Conservation (phyloP, 192 early-diverging fungal species). For the Linderina pennispora region DNA sequence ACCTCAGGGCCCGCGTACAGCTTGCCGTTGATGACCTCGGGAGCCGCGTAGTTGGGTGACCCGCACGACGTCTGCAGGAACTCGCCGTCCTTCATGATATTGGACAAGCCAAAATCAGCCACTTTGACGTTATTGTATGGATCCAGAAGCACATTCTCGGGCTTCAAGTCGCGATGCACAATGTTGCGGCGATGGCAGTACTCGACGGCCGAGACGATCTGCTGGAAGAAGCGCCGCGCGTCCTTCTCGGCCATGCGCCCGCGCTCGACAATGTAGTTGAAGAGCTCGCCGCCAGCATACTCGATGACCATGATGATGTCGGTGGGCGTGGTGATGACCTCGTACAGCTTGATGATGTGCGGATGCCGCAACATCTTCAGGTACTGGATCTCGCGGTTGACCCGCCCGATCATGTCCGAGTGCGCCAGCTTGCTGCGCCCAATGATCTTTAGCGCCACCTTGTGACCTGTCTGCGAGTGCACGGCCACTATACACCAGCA, state of each 20-base stretch:
- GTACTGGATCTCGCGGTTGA: constrained; percentile 97
- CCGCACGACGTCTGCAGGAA: constrained; percentile 84
- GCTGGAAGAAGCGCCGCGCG: constrained; percentile 90
- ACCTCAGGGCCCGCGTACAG: constrained; percentile 92
- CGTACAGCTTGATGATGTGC: constrained; percentile 99
- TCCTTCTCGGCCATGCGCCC: constrained; percentile 79
- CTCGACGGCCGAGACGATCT: constrained; percentile 91
- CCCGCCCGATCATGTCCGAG: constrained; percentile 91
- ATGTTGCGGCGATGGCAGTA: constrained; percentile 94
- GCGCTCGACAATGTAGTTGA: constrained; percentile 81
- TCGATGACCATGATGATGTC: constrained; percentile 97
- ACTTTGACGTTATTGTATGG: constrained; percentile 91
- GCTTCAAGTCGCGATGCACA: constrained; percentile 80
- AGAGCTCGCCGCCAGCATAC: constrained; percentile 79
- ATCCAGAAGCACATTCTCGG: constrained; percentile 88
- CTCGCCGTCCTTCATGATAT: constrained; percentile 82
- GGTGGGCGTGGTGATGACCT: constrained; percentile 93
- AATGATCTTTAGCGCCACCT: constrained; percentile 95
- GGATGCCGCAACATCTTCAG: constrained; percentile 91
- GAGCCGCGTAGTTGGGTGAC: constrained; percentile 79
- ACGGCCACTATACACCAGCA: constrained; percentile 71
- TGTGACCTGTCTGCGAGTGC: constrained; percentile 90
- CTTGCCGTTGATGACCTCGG: constrained; percentile 82
- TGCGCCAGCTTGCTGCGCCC: constrained; percentile 87
- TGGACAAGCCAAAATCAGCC: constrained; percentile 97